Evolutionary conservation across 441 rosid genomes (phyloP), one percentile per base, ranked within the genome.

Genomic region (Adansonia gregorii): DNA sequence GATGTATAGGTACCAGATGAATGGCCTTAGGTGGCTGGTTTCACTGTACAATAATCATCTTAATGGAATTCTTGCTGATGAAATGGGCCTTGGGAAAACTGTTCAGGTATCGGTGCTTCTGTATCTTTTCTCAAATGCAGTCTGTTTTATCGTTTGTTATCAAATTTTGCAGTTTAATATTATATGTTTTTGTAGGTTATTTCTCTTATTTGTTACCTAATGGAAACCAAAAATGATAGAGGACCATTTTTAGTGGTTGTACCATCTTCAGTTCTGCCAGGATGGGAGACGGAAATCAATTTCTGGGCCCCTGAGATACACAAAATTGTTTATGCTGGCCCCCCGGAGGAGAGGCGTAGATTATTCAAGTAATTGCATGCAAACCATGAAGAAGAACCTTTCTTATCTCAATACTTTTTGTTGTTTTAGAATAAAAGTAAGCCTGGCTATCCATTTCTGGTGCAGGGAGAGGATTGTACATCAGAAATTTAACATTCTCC

Each of bases 1-100:
- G 74, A 76, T 74, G 82, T 83, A 75, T 84, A 94, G 98, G 94
- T 94, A 94, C 86, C 98, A 94, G 86, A 92, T 94, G 97, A 93
- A 91, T 81, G 98, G 98, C 77, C 85, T 94, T 60, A 87, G 98
- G 76, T 94, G 98, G 98, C 84, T 94, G 86, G 92, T 94, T 80
- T 94, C 98, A 58, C 83, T 94, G 35, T 93, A 94, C 86, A 93
- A 93, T 82, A 94, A 94, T 83, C 94, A 94, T 85, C 84, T 94
- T 79, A 94, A 94, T 86, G 98, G 98, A 27, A 94, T 94, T 79
- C 92, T 94, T 74, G 98, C 98, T 78, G 98, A 94, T 90, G 98
- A 94, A 87, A 94, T 94, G 98, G 98, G 98, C 75, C 97, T 94
- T 65, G 98, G 98, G 65, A 94, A 94, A 91, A 93, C 98, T 77